A percentile compares a stretch with the other conserved stretches of the same genome.
These are phyloP conservation scores for Phaeosphaeriaceae sp. DNA, from an alignment of 2,329 filamentous ascomycete species.

Conservation along the genomic window DNA sequence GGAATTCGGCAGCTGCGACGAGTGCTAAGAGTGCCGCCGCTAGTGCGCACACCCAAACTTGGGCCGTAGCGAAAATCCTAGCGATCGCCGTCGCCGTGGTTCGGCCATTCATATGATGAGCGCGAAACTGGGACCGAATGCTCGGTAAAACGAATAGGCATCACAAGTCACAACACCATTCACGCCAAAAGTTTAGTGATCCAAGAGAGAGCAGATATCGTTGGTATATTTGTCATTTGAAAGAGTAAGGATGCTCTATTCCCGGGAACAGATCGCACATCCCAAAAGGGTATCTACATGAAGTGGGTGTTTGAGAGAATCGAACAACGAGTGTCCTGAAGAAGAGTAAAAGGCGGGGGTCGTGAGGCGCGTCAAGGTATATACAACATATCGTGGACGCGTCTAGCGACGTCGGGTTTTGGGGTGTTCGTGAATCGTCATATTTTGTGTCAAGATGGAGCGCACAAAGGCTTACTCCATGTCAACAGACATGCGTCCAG, in stretches of 20 bases:
- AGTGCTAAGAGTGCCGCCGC: not conserved
- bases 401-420: not conserved
- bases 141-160: not conserved
- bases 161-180: not conserved
- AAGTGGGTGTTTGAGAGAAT: not conserved
- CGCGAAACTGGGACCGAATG: not conserved
- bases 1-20: not conserved
- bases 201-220: not conserved
- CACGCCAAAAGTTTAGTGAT: not conserved
- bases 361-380: not conserved
- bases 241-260: not conserved
- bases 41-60: not conserved
- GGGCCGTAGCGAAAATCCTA: not conserved
- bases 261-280: not conserved
- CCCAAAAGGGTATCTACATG: constrained; percentile 4
- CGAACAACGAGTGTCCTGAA: not conserved
- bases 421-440: not conserved
- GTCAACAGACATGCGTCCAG: constrained; percentile 23
- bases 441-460: not conserved
- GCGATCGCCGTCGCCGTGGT: not conserved
- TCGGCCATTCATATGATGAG: not conserved
- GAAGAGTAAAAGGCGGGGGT: not conserved
- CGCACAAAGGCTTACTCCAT: not conserved
- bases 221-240: not conserved
- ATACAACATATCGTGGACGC: not conserved